Evolutionary conservation across 208 protist genomes (phyloP).

Genomic region (Leishmania major): DNA sequence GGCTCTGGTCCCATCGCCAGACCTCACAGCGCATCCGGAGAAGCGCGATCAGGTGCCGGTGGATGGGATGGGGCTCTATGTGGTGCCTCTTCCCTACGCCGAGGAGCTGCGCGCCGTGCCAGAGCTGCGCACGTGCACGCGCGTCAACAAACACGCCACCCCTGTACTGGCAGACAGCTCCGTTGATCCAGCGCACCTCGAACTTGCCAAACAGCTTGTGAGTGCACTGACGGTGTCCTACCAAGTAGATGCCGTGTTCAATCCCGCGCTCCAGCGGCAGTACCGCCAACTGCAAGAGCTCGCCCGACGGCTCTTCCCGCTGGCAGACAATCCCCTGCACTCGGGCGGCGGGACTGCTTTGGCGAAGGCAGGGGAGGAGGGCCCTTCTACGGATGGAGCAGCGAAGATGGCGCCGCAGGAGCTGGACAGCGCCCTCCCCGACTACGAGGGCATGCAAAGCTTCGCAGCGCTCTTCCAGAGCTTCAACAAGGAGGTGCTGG

Average conservation of each 20-base stretch:
- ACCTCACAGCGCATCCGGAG: conserved; percentile 14
- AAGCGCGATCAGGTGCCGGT: conserved; percentile 30
- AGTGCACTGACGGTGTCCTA: conserved; percentile 57
- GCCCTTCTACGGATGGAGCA: background rate
- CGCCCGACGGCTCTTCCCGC: conserved; percentile 24
- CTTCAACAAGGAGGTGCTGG: conserved; percentile 59
- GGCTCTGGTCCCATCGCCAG: conserved; percentile 68
- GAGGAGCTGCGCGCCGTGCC: conserved; percentile 72
- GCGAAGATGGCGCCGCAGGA: background rate
- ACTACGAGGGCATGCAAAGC: conserved; percentile 45
- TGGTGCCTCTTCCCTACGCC: conserved; percentile 84
- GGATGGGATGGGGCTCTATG: conserved; percentile 77
- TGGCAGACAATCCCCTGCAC: background rate
- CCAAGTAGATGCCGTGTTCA: conserved; percentile 57
- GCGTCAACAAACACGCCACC: background rate
- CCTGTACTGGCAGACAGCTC: conserved; percentile 14
- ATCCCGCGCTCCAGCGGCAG: conserved; percentile 76
- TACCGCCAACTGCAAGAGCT: conserved; percentile 56
- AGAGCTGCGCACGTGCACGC: conserved; percentile 16
- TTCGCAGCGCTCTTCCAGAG: conserved; percentile 44
- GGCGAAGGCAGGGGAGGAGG: background rate
- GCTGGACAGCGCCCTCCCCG: conserved; percentile 54
- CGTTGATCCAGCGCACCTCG: conserved; percentile 20
- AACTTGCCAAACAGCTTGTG: conserved; percentile 62
- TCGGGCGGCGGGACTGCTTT: background rate